phyloP scores from a whole-genome alignment of 2,329 filamentous ascomycete genomes.

The Cercospora sesami region DNA sequence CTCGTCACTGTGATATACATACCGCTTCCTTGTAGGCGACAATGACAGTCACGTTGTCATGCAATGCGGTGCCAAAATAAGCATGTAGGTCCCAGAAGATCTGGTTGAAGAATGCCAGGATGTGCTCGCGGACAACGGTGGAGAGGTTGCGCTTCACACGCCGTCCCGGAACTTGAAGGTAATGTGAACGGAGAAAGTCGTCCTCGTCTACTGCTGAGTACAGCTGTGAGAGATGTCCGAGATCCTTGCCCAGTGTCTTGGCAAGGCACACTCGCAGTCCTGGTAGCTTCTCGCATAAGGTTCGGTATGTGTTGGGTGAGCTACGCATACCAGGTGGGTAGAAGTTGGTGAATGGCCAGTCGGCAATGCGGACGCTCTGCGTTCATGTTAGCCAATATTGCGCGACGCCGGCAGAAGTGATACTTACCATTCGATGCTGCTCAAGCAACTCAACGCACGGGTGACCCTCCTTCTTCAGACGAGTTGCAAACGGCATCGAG shows the following conservation, averaged over 20 bases:
- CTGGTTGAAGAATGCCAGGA: conserved; percentile 25
- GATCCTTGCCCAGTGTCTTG: not conserved
- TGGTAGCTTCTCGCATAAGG: conserved; percentile 17
- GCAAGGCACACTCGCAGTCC: conserved; percentile 20
- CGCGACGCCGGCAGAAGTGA: not conserved
- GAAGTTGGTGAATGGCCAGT: conserved; percentile 24
- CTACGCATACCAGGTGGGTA: conserved; percentile 23
- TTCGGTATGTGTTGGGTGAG: conserved; percentile 14
- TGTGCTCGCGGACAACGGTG: conserved; percentile 23
- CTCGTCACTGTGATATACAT: not conserved
- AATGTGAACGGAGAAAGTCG: conserved; percentile 20
- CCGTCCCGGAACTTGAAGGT: conserved; percentile 19
- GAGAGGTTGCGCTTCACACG: conserved; percentile 20
- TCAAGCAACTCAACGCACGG: conserved; percentile 24
- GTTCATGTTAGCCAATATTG: not conserved
- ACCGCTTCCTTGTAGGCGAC: conserved; percentile 24
- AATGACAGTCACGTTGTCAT: conserved; percentile 25
- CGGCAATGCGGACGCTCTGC: conserved; percentile 13
- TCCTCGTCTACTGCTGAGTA: conserved; percentile 12
- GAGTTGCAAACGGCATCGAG: conserved; percentile 21
- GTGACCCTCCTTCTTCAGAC: conserved; percentile 24
- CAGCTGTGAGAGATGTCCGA: not conserved
- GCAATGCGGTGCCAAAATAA: conserved; percentile 14
- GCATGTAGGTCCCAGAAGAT: conserved; percentile 20
- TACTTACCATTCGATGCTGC: conserved; percentile 26